Base-by-base conservation (phyloP, 75 land plant species). In the Cupressus sempervirens region DNA sequence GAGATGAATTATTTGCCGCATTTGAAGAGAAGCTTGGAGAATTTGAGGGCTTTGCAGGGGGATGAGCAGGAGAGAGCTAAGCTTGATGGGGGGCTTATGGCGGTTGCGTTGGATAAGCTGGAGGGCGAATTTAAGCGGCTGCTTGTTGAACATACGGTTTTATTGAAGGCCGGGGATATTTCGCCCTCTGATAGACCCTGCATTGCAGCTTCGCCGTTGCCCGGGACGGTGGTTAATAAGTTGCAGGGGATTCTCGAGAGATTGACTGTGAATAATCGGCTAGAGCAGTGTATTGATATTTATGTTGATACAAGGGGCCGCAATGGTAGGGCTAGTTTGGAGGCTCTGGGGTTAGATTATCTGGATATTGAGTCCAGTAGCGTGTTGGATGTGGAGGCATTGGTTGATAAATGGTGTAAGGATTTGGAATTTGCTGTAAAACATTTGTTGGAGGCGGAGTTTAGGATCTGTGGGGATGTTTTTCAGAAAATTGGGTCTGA, bases 401-500 rank as follows among this genome's bases (percentile, higher is more conserved):
- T 86, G 83, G 90, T 94, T 12, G 85, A 20, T 4, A 70, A 67
- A 34, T 96, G 98, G 98, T 53, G 89, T 16, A 85, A 86, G 86
- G 92, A 96, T 80, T 83, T 96, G 40, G 96, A 96, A 85, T 89
- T 94, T 26, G 84, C 87, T 1, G 91, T 94, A 86, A 94, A 92
- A 89, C 81, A 88, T 62, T 84, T 96, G 62, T 88, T 89, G 62
- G 92, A 93, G 54, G 80, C 82, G 9, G 98, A 96, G 85, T 85
- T 84, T 84, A 91, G 84, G n/a, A 91, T 96, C 35, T 92, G 93
- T 75, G 56, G 77, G 5, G 88, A 92, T 8, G 89, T 96, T 29
- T 93, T 93, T 53, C 87, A 85, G 16, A 85, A 84, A 53, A 54
- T 90, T 73, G 95, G 88, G 41, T 80, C 83, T 40, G 87, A 87